A percentile compares a stretch with the other conserved stretches of the same genome.
Evolutionary conservation across 1,139 yeast species (phyloP).

Genomic region (Pichia sp.): DNA sequence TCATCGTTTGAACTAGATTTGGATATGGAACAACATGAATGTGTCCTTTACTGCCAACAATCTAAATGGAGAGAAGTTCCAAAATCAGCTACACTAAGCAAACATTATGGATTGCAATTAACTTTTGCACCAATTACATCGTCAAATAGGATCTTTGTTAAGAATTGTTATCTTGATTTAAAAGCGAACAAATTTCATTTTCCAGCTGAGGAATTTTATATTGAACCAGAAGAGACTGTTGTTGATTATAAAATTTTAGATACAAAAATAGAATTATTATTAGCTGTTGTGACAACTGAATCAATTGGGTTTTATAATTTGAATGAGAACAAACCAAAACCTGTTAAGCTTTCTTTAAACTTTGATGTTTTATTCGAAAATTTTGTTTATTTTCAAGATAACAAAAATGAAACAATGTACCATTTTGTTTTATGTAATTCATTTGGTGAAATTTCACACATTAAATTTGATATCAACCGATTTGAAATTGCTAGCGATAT

Average conservation of each 20-base stretch:
- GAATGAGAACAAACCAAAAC: background rate
- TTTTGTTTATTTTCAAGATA: slow-evolving; percentile 12
- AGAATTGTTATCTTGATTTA: slow-evolving; percentile 10
- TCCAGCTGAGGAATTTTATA: background rate
- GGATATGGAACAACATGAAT: slow-evolving; percentile 11
- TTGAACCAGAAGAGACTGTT: background rate
- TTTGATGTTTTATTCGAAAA: slow-evolving; percentile 13
- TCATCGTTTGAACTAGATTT: slow-evolving; percentile 9
- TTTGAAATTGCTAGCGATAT: background rate
- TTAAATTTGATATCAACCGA: slow-evolving; percentile 2
- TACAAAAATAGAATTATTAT: background rate
- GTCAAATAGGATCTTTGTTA: slow-evolving; percentile 18
- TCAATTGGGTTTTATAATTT: background rate
- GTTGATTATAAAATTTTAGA: background rate
- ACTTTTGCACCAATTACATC: slow-evolving; percentile 16
- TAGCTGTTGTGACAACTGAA: background rate
- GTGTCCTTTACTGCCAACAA: slow-evolving; percentile 16
- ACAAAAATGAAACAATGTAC: background rate
- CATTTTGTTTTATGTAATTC: slow-evolving; percentile 18
- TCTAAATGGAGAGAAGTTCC: slow-evolving; percentile 20
- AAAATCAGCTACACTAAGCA: background rate
- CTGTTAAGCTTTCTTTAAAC: background rate
- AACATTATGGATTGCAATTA: background rate
- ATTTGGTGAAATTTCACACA: slow-evolving; percentile 13
- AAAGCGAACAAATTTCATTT: background rate